Evolutionary conservation across 345 rosid genomes (phyloP).

Genomic region (Linum trigynum): DNA sequence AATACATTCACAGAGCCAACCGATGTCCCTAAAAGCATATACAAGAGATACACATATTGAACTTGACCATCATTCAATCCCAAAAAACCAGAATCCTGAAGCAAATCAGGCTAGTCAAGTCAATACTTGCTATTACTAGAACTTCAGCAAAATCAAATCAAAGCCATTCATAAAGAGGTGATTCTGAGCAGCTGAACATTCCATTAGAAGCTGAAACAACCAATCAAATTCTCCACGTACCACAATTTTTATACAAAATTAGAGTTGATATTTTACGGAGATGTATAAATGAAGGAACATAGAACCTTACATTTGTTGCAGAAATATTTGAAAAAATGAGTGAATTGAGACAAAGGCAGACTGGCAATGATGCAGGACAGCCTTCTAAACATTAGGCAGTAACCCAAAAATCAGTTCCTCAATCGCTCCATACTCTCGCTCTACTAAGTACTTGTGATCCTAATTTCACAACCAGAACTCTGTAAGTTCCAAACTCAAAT

Average conservation of each 20-base stretch:
- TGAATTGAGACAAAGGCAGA: slow-evolving; percentile 54
- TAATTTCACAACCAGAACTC: slow-evolving; percentile 27
- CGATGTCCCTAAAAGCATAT: no score
- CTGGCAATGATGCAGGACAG: slow-evolving; percentile 83
- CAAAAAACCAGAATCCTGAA: background rate
- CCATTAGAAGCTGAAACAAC: background rate
- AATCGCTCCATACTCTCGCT: slow-evolving; percentile 80
- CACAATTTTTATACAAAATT: no score
- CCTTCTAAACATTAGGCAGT: slow-evolving; percentile 46
- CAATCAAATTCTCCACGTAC: background rate
- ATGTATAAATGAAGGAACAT: slow-evolving; percentile 8
- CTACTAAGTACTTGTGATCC: slow-evolving; percentile 76
- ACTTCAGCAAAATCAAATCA: no score
- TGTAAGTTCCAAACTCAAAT: no score
- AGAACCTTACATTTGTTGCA: slow-evolving; percentile 73
- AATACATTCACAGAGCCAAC: no score
- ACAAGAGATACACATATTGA: no score
- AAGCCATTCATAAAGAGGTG: background rate
- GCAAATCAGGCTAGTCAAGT: background rate
- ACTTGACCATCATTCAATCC: no score
- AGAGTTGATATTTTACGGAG: no score
- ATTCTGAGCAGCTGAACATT: background rate
- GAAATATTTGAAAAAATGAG: slow-evolving; percentile 40
- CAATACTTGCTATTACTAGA: background rate
- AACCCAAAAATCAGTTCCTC: slow-evolving; percentile 73